Base-by-base conservation (phyloP, 192 early-diverging fungal species). In the Dimargaris cristalligena region DNA sequence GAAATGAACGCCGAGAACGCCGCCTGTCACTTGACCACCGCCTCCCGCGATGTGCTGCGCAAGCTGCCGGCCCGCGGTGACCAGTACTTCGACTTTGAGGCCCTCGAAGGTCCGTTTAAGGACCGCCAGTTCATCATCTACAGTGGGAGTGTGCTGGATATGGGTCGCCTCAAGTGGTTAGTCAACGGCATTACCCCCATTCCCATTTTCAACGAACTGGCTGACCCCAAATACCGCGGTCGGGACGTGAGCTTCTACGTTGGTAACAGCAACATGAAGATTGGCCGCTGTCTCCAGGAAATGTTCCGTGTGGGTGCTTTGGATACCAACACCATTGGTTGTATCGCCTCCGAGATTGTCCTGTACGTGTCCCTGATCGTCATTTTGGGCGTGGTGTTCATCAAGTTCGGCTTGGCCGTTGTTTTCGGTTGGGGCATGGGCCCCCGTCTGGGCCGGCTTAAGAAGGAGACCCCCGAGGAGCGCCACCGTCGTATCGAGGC, bases 331-430 rank as follows among this genome's bases (percentile, higher is more conserved):
- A 80, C 83, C 3, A 67, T 86, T 31, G 90, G 90, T 0, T 95
- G 92, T 69, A 83, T 90, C 38, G 74, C 86, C 2, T 81, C 88
- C 0, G 80, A 85, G 52, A 82, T 94, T 44, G 73, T 87, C 8
- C 70, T 91, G 20, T 92, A 85, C 56, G 74, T 87, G 9, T 89
- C 89, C 30, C 73, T 92, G 49, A 83, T 79, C 62, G 89, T 93
- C 62, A 66, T 77, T 59, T 72, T 87, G 63, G 89, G 88, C 0
- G 69, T 91, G 74, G 82, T 28, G 74, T 82, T 45, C 79, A 57
- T 35, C 35, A 83, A 81, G 65, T 93, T 93, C 61, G 65, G 75
- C 60, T 71, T 87, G 62, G 89, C 90, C 0, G 68, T 91, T 71
- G 80, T 23, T 71, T 87, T 45, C 79, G 83, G 56, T 60, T 84